These are phyloP conservation scores for Trypanosoma lewisi DNA, from an alignment of 208 protist genomes.

Conservation along the genomic window DNA sequence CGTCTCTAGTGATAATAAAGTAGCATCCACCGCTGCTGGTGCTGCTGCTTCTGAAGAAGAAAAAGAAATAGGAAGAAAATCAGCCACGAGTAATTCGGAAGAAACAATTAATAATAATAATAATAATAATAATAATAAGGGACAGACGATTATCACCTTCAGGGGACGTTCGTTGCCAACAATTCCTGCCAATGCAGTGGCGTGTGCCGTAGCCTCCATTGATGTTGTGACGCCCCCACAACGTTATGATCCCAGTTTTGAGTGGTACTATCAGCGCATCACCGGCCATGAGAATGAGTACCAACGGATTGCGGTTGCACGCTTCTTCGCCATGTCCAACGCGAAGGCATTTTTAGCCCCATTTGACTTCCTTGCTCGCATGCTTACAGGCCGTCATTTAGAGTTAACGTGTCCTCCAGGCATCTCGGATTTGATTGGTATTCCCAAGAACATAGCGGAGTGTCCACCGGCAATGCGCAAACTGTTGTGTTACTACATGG, in stretches of 20 bases:
- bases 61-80: not conserved
- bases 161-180: conserved; percentile 35
- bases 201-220: conserved; percentile 56
- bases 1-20: not conserved
- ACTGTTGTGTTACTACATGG: conserved; percentile 76
- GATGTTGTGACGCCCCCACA: conserved; percentile 75
- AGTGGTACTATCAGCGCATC: conserved; percentile 84
- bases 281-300: conserved; percentile 65
- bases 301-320: conserved; percentile 68
- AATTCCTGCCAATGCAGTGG: conserved; percentile 49
- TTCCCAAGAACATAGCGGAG: conserved; percentile 52
- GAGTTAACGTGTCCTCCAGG: conserved; percentile 57
- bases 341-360: conserved; percentile 33
- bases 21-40: not conserved
- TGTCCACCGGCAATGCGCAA: conserved; percentile 63
- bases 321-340: conserved; percentile 58
- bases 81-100: not conserved
- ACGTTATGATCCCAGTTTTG: conserved; percentile 56
- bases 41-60: conserved; percentile 1
- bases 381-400: conserved; percentile 57
- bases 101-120: not conserved
- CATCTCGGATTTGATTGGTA: conserved; percentile 46
- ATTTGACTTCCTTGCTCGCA: conserved; percentile 69
- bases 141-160: conserved; percentile 29
- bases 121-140: not conserved